Conservation (phyloP, 2,329 filamentous ascomycete genomes). For the Hymenoscyphus occultus region DNA sequence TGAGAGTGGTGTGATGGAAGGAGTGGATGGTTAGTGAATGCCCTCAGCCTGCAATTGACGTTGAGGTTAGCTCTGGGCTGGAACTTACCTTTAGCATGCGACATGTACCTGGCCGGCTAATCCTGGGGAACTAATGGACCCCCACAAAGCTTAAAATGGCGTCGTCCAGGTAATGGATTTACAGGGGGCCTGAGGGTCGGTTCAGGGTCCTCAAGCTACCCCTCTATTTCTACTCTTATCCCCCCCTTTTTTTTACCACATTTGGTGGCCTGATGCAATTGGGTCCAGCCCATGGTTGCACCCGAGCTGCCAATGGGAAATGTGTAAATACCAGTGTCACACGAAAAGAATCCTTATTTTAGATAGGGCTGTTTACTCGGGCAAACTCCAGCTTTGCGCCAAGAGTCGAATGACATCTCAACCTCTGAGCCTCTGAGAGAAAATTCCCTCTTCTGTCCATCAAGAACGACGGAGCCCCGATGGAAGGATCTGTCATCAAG, state of each 20-base stretch:
- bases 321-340: neutral
- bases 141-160: conserved; percentile 4
- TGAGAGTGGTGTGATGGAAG: too few relatives aligned
- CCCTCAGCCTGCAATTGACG: neutral
- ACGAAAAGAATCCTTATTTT: neutral
- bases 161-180: neutral
- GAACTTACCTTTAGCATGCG: neutral
- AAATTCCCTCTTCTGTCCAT: neutral
- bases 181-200: neutral
- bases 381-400: conserved; percentile 11
- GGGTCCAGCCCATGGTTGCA: neutral
- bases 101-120: neutral
- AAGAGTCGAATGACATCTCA: neutral
- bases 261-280: neutral
- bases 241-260: neutral
- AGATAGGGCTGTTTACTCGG: neutral
- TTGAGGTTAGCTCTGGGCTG: neutral
- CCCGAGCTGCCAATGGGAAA: neutral
- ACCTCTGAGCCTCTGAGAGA: neutral
- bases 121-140: neutral
- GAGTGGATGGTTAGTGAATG: too few relatives aligned
- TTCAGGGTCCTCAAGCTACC: neutral
- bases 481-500: neutral
- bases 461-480: neutral
- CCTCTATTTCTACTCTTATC: neutral